Evolutionary conservation across 192 early-diverging fungal genomes (phyloP), one percentile per base, ranked within the genome.

Genomic region (Kickxella alabastrina): DNA sequence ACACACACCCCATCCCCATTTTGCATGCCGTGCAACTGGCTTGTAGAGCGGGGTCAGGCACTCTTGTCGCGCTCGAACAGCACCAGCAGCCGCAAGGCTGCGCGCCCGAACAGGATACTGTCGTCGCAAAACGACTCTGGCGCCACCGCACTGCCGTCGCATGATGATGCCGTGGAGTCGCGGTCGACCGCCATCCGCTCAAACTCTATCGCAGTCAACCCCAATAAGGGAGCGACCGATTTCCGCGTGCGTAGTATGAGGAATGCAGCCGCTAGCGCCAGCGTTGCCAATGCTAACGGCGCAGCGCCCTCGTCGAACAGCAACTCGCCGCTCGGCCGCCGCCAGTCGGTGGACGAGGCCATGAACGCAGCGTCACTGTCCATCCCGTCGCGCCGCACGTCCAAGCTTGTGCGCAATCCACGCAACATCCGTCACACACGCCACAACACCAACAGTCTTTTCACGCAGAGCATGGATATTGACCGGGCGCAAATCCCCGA

Each of bases 31-130:
- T 65, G 59, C 51, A 41, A 32, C 47, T 64, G 69, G 43, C 62
- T 66, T 59, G 53, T 75, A 75, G 71, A 75, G 59, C 64, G 71
- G 57, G 71, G 71, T 49, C 71, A 75, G 40, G 54, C 61, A 52
- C 60, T 75, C 44, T 44, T 75, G 60, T 62, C 71, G 49, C 71
- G 71, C 53, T 57, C 71, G 29, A 59, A 62, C 52, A 66, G 63
- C 56, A 55, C 50, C 63, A 62, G 48, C 46, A 48, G 35, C 55
- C 64, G 65, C 60, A 67, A 75, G 54, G 31, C 50, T 29, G 62
- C 39, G 2, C 70, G 63, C 37, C 59, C 55, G 31, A 65, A 75
- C 52, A 62, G 60, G 41, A 65, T 57, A 28, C 56, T 63, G 37
- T 26, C 71, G 6, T 47, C 57, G n/a, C 60, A 67, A 43, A 55